These are phyloP conservation scores for Rubia tinctorum DNA, from an alignment of 305 asterid genomes.

Conservation along the genomic window DNA sequence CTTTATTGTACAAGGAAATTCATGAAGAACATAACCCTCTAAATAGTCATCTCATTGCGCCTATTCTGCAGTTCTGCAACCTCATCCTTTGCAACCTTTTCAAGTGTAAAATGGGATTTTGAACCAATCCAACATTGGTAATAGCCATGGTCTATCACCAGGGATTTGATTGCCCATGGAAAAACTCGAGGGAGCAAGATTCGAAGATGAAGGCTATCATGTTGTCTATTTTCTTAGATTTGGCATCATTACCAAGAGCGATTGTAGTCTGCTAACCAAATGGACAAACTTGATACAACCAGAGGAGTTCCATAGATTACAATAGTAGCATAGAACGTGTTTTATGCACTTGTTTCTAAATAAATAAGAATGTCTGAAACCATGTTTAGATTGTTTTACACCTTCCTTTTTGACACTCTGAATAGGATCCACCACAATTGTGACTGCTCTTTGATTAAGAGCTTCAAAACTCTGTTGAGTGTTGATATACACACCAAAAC, in stretches of 20 bases:
- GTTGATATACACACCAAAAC: conserved; percentile 95
- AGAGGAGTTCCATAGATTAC: too few relatives aligned
- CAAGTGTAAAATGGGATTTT: conserved; percentile 72
- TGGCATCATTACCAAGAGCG: too few relatives aligned
- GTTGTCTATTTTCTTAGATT: conserved; percentile 45
- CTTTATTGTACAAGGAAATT: background rate
- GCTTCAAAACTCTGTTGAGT: conserved; percentile 99
- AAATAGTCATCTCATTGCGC: conserved; percentile 7
- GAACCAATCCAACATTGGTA: conserved; percentile 96
- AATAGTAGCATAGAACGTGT: too few relatives aligned
- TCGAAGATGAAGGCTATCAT: conserved; percentile 98
- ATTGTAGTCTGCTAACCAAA: too few relatives aligned
- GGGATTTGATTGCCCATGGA: conserved; percentile 86
- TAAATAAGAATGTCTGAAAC: too few relatives aligned
- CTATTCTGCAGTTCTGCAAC: conserved; percentile 25
- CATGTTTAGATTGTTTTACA: too few relatives aligned
- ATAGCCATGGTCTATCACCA: conserved; percentile 72
- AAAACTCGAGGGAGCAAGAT: conserved; percentile 89
- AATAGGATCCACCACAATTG: conserved; percentile 97
- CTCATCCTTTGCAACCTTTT: conserved; percentile 19
- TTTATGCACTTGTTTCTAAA: too few relatives aligned
- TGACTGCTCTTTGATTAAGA: conserved; percentile 94
- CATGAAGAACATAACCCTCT: background rate
- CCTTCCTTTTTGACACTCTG: conserved; percentile 99
- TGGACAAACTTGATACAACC: too few relatives aligned